Percentiles rank a stretch among this genome's conserved stretches.
Evolutionary conservation across 495 filamentous ascomycete species (phyloP).

Genomic region (Oidiodendron maius): DNA sequence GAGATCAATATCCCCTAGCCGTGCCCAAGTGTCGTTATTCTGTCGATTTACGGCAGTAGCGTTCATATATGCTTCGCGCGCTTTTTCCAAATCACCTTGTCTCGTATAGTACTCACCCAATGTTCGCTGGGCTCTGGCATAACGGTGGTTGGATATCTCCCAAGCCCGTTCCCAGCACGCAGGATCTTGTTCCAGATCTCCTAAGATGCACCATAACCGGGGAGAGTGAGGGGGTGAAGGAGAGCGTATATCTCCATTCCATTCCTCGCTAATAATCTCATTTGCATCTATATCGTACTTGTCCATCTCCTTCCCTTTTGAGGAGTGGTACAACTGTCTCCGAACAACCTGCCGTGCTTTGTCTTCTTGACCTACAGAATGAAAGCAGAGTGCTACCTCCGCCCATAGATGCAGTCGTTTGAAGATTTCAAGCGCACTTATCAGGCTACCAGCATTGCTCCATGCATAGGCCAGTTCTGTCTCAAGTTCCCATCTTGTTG

Average conservation of each 20-base stretch:
- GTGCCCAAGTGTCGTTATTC: constrained; percentile 79
- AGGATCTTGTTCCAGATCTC: constrained; percentile 75
- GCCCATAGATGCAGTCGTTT: constrained; percentile 93
- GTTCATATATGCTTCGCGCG: constrained; percentile 69
- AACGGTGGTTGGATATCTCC: constrained; percentile 75
- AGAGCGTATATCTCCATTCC: constrained; percentile 47
- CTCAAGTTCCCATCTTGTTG: constrained; percentile 89
- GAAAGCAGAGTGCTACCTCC: constrained; percentile 84
- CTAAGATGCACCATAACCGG: constrained; percentile 86
- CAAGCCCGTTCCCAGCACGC: constrained; percentile 79
- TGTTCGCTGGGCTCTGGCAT: constrained; percentile 80
- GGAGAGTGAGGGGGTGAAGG: constrained; percentile 79
- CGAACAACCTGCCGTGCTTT: constrained; percentile 73
- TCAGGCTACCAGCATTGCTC: constrained; percentile 78
- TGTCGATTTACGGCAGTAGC: constrained; percentile 74
- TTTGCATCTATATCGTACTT: constrained; percentile 38
- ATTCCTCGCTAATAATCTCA: constrained; percentile 43
- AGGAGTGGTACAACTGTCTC: constrained; percentile 67
- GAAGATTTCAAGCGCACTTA: constrained; percentile 93
- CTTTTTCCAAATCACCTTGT: constrained; percentile 55
- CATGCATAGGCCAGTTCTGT: constrained; percentile 87
- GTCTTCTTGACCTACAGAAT: constrained; percentile 53
- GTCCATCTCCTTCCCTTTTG: constrained; percentile 42
- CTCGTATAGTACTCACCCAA: constrained; percentile 72
- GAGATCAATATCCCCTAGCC: constrained; percentile 81